Evolutionary conservation across 192 early-diverging fungal genomes (phyloP), one percentile per base, ranked within the genome.

Genomic region (Allomyces macrogynus): DNA sequence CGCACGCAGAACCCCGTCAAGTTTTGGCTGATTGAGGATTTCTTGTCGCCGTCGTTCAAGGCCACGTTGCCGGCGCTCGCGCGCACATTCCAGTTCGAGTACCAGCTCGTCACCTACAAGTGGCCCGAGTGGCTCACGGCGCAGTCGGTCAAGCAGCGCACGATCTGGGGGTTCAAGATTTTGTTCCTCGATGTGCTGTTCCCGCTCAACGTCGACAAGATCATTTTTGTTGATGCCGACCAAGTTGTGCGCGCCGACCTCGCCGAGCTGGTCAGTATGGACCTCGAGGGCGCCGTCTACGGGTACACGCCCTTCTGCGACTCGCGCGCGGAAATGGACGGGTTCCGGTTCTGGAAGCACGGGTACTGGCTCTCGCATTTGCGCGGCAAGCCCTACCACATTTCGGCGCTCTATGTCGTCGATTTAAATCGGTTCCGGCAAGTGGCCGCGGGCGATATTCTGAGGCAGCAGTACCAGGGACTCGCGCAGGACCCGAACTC

Each of bases 121-220:
- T 99, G 95, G 95, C 95, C 95, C 20, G 86, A 91, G 54, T 99
- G 93, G 93, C 79, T 99, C 24, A 80, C 89, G 60, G 72, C 80
- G 24, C 91, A 96, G 74, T 89, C 83, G 0, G 93, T 95, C 70
- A 96, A 96, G 70, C 93, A 99, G 75, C 74, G 95, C 26, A 94
- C 86, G 0, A 99, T 99, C 66, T 99, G 95, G 95, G 95, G 90
- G 63, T 99, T 95, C 80, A 99, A 99, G 77, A 95, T 99, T 64
- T 76, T 99, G 69, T 99, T 96, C 76, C 75, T 99, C 66, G 95
- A 99, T 72, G 93, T 96, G 63, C 72, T 99, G 42, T 99, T 99
- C 77, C 95, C 95, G 25, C 76, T 99, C 27, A 77, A 78, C 54
- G 74, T 96, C 22, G 91, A 94, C 68, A 89, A 89, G 42, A 89